Evolutionary conservation across 75 land plant species (phyloP), one percentile per base, ranked within the genome.

Genomic region (Adiantum capillusveneris): DNA sequence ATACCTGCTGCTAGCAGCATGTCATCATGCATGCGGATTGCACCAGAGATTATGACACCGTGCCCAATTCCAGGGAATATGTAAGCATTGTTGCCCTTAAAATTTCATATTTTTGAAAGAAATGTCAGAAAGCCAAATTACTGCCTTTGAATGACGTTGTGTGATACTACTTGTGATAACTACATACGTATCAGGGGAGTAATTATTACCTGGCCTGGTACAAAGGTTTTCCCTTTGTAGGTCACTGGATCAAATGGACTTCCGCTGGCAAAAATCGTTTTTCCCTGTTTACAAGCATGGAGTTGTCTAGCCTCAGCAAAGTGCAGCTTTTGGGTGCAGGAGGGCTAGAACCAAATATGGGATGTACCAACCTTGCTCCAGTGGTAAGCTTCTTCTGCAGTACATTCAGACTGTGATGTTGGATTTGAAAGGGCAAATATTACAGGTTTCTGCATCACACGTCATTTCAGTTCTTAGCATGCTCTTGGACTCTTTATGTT

Each of bases 341-440:
- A 34, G 7, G 9, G 3, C 9, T 34, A 3, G 37, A 5, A 5
- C 9, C 5, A 0, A 16, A 11, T 41, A 43, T 5, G 18, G 21
- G 36, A 18, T 19, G 42, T 14, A 17, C 29, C 13, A 57, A 76
- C 79, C 77, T 73, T 55, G 20, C 64, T 76, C 61, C 77, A 73
- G n/a, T 44, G 65, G 48, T 76, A 76, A 26, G 79, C 79, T 44
- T 76, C 67, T 60, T 76, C 77, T 56, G 77, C 77, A 25, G 79
- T 76, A 29, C 79, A 73, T 45, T 76, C 79, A 25, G 79, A 76
- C 30, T 76, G 70, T 31, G 61, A 66, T 16, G 79, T 76, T 20
- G 79, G 77, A 57, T 76, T 76, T 3, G 79, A 76, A n/a, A 76
- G 65, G 28, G 79, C 79, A 58, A 76, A 31, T 51, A 76, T 66